Evolutionary conservation across 2,329 filamentous ascomycete genomes (phyloP).

Genomic region (Penicillium olsonii): DNA sequence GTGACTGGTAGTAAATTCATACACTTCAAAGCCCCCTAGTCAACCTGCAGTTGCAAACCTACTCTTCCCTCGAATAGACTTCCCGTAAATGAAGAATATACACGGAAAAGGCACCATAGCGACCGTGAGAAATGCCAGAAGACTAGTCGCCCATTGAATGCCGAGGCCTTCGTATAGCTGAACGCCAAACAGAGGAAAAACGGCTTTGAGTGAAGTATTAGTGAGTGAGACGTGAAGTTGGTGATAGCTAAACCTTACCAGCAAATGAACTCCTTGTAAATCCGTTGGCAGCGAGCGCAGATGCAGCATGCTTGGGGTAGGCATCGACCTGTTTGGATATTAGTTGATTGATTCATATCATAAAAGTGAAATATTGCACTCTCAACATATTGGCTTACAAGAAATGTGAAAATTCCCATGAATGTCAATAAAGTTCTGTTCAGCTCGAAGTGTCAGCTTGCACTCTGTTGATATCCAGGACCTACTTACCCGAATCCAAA

Average conservation of each 20-base stretch:
- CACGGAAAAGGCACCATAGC: slow-evolving; percentile 9
- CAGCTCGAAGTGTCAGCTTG: background rate
- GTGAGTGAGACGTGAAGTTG: background rate
- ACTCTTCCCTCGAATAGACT: background rate
- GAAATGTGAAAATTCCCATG: slow-evolving; percentile 31
- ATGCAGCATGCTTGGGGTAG: slow-evolving; percentile 69
- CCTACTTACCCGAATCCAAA: background rate
- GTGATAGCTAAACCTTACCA: background rate
- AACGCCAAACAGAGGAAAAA: background rate
- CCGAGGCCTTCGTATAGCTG: background rate
- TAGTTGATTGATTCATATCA: background rate
- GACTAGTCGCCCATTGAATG: slow-evolving; percentile 6
- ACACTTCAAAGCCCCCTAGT: background rate
- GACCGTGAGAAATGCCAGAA: slow-evolving; percentile 6
- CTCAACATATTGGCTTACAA: slow-evolving; percentile 59
- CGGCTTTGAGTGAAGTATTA: background rate
- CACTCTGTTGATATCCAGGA: background rate
- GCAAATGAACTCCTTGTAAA: slow-evolving; percentile 64
- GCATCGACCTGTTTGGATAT: slow-evolving; percentile 46
- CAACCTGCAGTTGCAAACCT: background rate
- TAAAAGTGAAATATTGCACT: slow-evolving; percentile 54
- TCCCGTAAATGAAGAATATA: slow-evolving; percentile 7
- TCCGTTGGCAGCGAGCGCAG: slow-evolving; percentile 71
- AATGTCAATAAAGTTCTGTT: background rate
- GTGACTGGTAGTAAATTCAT: too few species aligned